phyloP scores from a whole-genome alignment of 805 yeast genomes.

The Metschnikowia peoriensis region DNA sequence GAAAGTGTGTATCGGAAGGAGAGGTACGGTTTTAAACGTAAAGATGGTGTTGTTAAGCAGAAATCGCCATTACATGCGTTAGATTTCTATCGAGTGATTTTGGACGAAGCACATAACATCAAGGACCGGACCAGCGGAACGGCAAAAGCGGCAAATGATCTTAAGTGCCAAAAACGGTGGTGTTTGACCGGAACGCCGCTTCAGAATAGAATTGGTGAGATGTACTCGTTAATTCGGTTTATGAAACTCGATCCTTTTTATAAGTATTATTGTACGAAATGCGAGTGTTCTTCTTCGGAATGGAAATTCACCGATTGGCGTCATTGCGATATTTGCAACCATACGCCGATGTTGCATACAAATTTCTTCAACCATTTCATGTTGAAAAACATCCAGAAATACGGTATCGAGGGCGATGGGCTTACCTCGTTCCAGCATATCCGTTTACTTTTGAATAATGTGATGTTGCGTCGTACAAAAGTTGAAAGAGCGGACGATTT shows the following conservation, averaged over 20 bases:
- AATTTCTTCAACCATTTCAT: constrained; percentile 94
- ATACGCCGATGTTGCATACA: constrained; percentile 91
- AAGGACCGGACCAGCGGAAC: constrained; percentile 94
- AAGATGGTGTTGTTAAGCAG: constrained; percentile 69
- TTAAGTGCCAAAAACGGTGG: constrained; percentile 76
- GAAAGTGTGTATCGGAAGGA: constrained; percentile 87
- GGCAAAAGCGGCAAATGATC: constrained; percentile 81
- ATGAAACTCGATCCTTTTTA: constrained; percentile 83
- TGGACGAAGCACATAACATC: constrained; percentile 97
- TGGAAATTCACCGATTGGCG: constrained; percentile 87
- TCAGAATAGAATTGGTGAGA: constrained; percentile 94
- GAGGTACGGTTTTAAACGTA: constrained; percentile 76
- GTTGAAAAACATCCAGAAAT: constrained; percentile 88
- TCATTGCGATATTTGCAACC: constrained; percentile 84
- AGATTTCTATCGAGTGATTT: constrained; percentile 76
- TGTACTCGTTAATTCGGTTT: constrained; percentile 88
- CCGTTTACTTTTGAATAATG: constrained; percentile 67
- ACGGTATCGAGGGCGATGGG: constrained; percentile 82
- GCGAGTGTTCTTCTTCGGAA: constrained; percentile 76
- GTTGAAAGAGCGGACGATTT: constrained; percentile 96
- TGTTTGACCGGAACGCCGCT: constrained; percentile 96
- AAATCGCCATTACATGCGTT: constrained; percentile 70
- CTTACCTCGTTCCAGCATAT: constrained; percentile 72
- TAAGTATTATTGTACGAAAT: constrained; percentile 87
- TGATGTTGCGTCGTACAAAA: constrained; percentile 93